A percentile compares a stretch with the other conserved stretches of the same genome.
phyloP scores from a whole-genome alignment of 2,329 filamentous ascomycete genomes.

The Colletotrichum tropicale region DNA sequence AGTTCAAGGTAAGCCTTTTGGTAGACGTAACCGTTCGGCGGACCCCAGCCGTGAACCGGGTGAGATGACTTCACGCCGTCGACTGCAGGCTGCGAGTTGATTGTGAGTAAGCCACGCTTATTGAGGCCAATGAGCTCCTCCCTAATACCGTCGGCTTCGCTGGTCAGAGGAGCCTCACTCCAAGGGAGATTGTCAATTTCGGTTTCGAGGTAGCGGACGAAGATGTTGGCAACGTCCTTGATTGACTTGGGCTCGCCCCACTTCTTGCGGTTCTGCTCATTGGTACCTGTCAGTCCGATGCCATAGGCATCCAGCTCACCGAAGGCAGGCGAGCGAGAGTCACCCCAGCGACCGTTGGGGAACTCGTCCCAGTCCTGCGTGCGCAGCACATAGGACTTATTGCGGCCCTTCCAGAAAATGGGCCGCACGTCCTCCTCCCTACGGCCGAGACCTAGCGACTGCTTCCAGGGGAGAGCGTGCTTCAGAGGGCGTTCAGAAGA shows the following conservation, averaged over 20 bases:
- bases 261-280: constrained; percentile 92
- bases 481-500: constrained; percentile 78
- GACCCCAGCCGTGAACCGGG: constrained; percentile 91
- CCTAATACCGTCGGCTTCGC: constrained; percentile 81
- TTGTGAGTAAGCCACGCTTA: constrained; percentile 84
- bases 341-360: constrained; percentile 97
- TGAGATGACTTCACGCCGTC: constrained; percentile 89
- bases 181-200: constrained; percentile 85
- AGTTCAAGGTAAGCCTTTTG: constrained; percentile 98
- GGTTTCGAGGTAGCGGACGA: constrained; percentile 83
- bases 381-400: constrained; percentile 92
- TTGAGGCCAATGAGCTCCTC: constrained; percentile 82
- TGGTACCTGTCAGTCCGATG: constrained; percentile 90
- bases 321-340: constrained; percentile 94
- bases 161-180: constrained; percentile 88
- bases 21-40: constrained; percentile 93
- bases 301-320: constrained; percentile 95
- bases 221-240: constrained; percentile 81
- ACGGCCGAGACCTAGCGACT: constrained; percentile 87
- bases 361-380: constrained; percentile 99
- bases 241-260: constrained; percentile 88
- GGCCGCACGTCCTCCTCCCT: constrained; percentile 95
- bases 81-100: constrained; percentile 97
- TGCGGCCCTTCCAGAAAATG: constrained; percentile 98
- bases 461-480: constrained; percentile 94